These are phyloP conservation scores for Carallia pectinifolia DNA, from an alignment of 345 rosid species.

Conservation along the genomic window DNA sequence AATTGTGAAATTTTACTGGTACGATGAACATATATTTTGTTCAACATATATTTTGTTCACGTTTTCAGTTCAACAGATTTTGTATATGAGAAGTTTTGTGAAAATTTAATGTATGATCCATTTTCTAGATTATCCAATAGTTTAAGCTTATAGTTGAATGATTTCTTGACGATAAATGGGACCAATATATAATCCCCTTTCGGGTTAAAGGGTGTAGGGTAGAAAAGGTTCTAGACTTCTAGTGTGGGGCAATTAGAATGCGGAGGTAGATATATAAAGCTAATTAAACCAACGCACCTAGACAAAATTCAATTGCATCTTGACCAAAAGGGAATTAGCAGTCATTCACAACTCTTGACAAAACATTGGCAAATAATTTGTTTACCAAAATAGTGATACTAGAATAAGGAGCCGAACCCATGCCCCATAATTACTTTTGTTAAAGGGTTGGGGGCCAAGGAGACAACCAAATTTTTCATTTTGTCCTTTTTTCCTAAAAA, in stretches of 20 bases:
- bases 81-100: too few species aligned
- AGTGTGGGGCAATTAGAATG: neutral
- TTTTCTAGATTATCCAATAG: too few species aligned
- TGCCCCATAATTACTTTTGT: neutral
- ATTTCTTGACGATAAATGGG: neutral
- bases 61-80: too few species aligned
- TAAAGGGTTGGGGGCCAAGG: neutral
- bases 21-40: too few species aligned
- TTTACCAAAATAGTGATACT: neutral
- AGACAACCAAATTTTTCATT: neutral
- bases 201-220: neutral
- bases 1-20: too few species aligned
- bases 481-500: neutral
- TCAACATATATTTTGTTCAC: too few species aligned
- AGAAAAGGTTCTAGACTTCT: neutral
- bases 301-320: neutral
- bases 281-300: neutral
- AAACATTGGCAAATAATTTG: neutral
- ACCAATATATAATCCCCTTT: neutral
- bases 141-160: too few species aligned
- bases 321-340: neutral
- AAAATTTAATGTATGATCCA: too few species aligned
- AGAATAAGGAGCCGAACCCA: neutral
- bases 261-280: neutral
- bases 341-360: neutral